phyloP scores from a whole-genome alignment of 371 early-diverging fungal genomes.

The Circinella umbellata region DNA sequence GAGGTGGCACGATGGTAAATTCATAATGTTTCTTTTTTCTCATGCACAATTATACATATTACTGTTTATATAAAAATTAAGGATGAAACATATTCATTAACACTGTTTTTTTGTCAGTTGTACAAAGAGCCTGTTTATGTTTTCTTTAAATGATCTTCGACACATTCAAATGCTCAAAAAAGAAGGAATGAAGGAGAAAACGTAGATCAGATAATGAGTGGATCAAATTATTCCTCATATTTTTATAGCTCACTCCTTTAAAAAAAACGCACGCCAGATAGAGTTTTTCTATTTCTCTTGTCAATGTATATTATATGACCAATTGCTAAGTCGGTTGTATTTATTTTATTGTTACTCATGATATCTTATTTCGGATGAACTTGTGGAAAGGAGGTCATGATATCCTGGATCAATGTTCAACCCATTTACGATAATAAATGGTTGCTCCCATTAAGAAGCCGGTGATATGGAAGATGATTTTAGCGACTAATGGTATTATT shows the following conservation, averaged over 20 bases:
- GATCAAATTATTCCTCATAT: not conserved
- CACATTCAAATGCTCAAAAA: too few relatives aligned
- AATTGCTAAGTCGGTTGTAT: not conserved
- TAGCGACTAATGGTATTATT: not conserved
- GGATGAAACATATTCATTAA: too few relatives aligned
- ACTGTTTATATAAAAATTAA: too few relatives aligned
- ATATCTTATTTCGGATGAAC: not conserved
- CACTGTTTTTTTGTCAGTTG: not conserved
- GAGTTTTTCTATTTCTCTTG: not conserved
- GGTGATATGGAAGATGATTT: conserved; percentile 11
- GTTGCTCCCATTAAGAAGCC: not conserved
- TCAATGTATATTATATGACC: not conserved
- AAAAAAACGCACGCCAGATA: not conserved
- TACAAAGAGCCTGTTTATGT: not conserved
- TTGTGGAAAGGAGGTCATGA: not conserved
- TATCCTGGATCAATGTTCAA: conserved; percentile 7
- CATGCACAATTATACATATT: too few relatives aligned
- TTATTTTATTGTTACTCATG: too few relatives aligned
- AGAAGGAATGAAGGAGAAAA: not conserved
- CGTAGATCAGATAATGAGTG: not conserved
- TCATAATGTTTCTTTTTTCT: too few relatives aligned
- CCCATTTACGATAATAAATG: not conserved
- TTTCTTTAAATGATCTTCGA: too few relatives aligned
- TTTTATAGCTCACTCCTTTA: too few relatives aligned
- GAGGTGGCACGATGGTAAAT: too few relatives aligned